Percentiles rank a stretch among this genome's conserved stretches.
Evolutionary conservation across 169 alveolate species (phyloP).

Genomic region (Plasmodium berghei): DNA sequence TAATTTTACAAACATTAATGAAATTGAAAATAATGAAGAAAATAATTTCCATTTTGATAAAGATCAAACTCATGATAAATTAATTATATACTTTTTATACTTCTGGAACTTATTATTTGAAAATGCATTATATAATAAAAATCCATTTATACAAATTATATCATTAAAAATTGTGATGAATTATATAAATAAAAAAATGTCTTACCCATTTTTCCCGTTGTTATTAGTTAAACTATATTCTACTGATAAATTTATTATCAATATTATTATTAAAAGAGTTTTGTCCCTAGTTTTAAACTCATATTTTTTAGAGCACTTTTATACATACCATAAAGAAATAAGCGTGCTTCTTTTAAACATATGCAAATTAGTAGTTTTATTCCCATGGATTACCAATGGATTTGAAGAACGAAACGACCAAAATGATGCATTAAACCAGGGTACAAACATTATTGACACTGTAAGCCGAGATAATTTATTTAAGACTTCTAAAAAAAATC

Average conservation of each 20-base stretch:
- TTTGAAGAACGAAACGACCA: conserved; percentile 18
- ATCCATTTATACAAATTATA: conserved; percentile 70
- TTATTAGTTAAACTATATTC: conserved; percentile 48
- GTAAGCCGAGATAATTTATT: background rate
- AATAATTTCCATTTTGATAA: background rate
- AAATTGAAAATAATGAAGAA: background rate
- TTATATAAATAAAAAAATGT: conserved; percentile 58
- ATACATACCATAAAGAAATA: conserved; percentile 63
- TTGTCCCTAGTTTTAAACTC: conserved; percentile 71
- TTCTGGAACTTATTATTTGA: conserved; percentile 64
- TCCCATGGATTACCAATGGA: conserved; percentile 76
- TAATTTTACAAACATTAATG: background rate
- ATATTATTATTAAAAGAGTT: conserved; percentile 57
- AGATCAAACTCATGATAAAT: conserved; percentile 16
- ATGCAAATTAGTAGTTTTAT: conserved; percentile 42
- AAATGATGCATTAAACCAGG: background rate
- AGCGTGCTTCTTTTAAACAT: conserved; percentile 29
- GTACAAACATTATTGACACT: background rate
- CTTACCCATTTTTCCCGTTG: conserved; percentile 45
- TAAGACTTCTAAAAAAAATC: background rate
- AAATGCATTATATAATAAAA: conserved; percentile 46
- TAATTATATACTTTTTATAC: conserved; percentile 57
- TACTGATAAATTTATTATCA: conserved; percentile 47
- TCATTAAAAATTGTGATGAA: conserved; percentile 45
- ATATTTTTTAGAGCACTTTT: conserved; percentile 61